phyloP scores from a whole-genome alignment of 306 rosid genomes.

The Casuarina equisetifolia region DNA sequence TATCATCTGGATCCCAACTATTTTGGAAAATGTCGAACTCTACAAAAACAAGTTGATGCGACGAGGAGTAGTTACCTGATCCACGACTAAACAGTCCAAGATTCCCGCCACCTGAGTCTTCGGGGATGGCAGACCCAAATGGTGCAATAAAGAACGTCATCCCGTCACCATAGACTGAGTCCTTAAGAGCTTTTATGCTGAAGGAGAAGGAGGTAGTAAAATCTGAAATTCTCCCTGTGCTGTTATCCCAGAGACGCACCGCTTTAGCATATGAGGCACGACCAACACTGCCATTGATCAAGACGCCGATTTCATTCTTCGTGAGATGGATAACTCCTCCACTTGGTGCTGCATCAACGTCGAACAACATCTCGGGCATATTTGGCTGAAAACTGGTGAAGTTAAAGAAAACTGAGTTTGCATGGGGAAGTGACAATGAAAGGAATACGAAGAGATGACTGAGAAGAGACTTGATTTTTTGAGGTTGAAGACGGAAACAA shows the following conservation, averaged over 20 bases:
- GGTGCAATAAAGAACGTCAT: slow-evolving; percentile 68
- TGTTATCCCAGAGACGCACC: slow-evolving; percentile 56
- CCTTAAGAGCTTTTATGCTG: slow-evolving; percentile 31
- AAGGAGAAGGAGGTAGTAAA: slow-evolving; percentile 48
- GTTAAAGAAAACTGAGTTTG: no score
- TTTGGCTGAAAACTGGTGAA: no score
- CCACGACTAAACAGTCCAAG: slow-evolving; percentile 51
- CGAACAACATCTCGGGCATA: slow-evolving; percentile 24
- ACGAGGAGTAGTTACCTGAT: slow-evolving; percentile 29
- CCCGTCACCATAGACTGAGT: slow-evolving; percentile 39
- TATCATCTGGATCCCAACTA: not conserved
- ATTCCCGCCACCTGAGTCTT: slow-evolving; percentile 48
- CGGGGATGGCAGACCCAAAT: slow-evolving; percentile 43
- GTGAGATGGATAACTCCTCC: slow-evolving; percentile 56
- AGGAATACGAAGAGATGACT: slow-evolving; percentile 13
- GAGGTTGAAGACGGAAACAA: not conserved
- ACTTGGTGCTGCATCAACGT: slow-evolving; percentile 48
- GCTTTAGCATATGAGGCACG: slow-evolving; percentile 27
- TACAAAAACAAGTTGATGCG: slow-evolving; percentile 55
- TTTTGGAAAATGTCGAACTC: slow-evolving; percentile 57
- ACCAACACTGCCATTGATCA: slow-evolving; percentile 15
- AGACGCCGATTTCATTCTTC: slow-evolving; percentile 46
- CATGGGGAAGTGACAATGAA: slow-evolving; percentile 16
- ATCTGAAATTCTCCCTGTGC: slow-evolving; percentile 20
- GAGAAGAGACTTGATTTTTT: not conserved